Conservation (phyloP, 768 basidiomycete species). For the Lactarius evosmus region DNA sequence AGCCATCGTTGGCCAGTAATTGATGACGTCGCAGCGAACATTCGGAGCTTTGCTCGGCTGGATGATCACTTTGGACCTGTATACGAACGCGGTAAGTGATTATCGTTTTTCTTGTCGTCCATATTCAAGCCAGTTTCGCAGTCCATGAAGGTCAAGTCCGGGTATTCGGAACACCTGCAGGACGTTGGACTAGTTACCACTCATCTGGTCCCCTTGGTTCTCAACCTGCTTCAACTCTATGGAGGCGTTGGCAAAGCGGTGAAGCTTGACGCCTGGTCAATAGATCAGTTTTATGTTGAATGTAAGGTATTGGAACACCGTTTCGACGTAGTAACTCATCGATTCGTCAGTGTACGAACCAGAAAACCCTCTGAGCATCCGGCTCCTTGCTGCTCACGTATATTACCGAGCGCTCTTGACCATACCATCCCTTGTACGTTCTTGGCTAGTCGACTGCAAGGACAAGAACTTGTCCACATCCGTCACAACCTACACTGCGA, state of each 20-base stretch:
- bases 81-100: constrained; percentile 70
- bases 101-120: background rate
- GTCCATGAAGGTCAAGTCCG: constrained; percentile 84
- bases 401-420: constrained; percentile 84
- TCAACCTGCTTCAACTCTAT: constrained; percentile 65
- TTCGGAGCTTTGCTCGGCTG: constrained; percentile 78
- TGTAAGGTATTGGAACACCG: constrained; percentile 43
- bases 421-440: constrained; percentile 80
- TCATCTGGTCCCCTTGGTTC: constrained; percentile 68
- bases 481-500: constrained; percentile 74
- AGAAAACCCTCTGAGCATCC: constrained; percentile 48
- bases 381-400: constrained; percentile 77
- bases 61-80: constrained; percentile 87
- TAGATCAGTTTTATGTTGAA: constrained; percentile 79
- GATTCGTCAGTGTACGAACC: constrained; percentile 56
- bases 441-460: constrained; percentile 84
- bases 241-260: constrained; percentile 61
- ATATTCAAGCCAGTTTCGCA: constrained; percentile 34
- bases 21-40: constrained; percentile 36
- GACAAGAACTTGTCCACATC: constrained; percentile 82
- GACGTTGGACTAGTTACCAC: constrained; percentile 59
- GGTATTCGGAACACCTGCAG: constrained; percentile 84
- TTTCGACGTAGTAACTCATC: background rate
- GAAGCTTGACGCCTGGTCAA: constrained; percentile 80
- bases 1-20: background rate